Percentiles rank a stretch among this genome's conserved stretches.
Evolutionary conservation across 1,284 basidiomycete species (phyloP).

Genomic region (Ustilago tritici): DNA sequence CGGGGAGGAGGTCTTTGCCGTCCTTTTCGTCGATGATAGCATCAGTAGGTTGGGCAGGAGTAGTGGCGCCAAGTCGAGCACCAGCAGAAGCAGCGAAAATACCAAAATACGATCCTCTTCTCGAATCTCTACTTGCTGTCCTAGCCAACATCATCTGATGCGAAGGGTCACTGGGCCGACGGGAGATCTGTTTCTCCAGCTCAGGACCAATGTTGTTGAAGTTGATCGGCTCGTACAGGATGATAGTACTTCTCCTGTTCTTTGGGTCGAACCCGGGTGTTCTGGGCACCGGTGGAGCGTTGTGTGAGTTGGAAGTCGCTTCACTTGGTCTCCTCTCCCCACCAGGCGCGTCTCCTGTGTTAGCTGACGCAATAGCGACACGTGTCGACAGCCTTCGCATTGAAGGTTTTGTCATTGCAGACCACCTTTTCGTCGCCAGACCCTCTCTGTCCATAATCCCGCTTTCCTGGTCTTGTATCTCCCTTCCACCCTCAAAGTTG

Average conservation of each 20-base stretch:
- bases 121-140: conserved; percentile 29
- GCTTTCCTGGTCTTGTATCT: conserved; percentile 12
- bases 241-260: conserved; percentile 37
- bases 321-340: conserved; percentile 23
- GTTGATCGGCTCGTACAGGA: conserved; percentile 33
- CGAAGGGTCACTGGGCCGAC: conserved; percentile 18
- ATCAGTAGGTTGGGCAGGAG: background rate
- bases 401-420: background rate
- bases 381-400: conserved; percentile 18
- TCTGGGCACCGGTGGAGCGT: conserved; percentile 6
- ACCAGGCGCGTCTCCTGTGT: background rate
- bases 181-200: conserved; percentile 11
- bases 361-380: background rate
- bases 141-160: conserved; percentile 29
- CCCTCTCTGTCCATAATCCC: conserved; percentile 9
- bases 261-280: conserved; percentile 29
- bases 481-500: background rate
- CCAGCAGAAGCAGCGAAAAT: conserved; percentile 29
- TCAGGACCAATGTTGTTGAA: conserved; percentile 1
- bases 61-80: conserved; percentile 13
- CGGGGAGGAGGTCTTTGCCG: conserved; percentile 2
- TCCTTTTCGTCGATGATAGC: conserved; percentile 12
- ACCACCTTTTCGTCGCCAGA: background rate
- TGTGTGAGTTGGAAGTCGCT: conserved; percentile 7
- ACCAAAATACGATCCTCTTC: conserved; percentile 27